These are phyloP conservation scores for Lipomyces spencermartinsiae DNA, from an alignment of 805 yeast species.

Conservation along the genomic window DNA sequence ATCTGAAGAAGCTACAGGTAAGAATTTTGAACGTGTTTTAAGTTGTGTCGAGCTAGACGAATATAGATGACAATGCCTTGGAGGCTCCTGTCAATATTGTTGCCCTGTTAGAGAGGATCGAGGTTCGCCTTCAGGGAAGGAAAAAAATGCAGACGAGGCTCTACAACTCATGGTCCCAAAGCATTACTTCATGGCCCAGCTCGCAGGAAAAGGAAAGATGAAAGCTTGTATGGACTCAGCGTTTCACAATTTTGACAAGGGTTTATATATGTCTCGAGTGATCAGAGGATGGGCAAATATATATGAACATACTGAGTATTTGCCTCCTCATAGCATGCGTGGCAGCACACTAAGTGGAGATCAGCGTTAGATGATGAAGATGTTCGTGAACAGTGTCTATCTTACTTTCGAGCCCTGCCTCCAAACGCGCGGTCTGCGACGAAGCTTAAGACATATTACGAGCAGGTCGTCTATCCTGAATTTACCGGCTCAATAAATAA, in stretches of 20 bases:
- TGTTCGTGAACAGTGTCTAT: background rate
- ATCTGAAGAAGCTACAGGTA: too few species aligned
- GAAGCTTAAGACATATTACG: constrained; percentile 1
- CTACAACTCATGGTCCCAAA: background rate
- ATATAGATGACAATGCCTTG: background rate
- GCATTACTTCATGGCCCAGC: constrained; percentile 3
- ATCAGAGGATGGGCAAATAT: background rate
- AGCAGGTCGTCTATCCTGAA: constrained; percentile 3
- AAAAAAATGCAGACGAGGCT: background rate
- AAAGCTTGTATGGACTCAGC: background rate
- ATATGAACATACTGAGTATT: background rate
- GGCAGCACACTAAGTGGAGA: background rate
- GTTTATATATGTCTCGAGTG: background rate
- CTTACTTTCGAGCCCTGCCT: background rate
- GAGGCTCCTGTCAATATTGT: background rate
- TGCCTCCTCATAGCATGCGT: background rate
- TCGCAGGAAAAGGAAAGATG: background rate
- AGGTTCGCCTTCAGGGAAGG: background rate
- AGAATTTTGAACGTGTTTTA: too few species aligned
- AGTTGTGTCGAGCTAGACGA: too few species aligned
- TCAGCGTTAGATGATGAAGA: constrained; percentile 5
- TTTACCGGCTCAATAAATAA: background rate
- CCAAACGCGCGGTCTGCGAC: constrained; percentile 7
- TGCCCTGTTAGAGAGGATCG: constrained; percentile 5
- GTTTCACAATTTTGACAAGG: constrained; percentile 2